Base-by-base conservation (phyloP, 768 basidiomycete genomes). In the Hygrophoropsis aurantiaca region DNA sequence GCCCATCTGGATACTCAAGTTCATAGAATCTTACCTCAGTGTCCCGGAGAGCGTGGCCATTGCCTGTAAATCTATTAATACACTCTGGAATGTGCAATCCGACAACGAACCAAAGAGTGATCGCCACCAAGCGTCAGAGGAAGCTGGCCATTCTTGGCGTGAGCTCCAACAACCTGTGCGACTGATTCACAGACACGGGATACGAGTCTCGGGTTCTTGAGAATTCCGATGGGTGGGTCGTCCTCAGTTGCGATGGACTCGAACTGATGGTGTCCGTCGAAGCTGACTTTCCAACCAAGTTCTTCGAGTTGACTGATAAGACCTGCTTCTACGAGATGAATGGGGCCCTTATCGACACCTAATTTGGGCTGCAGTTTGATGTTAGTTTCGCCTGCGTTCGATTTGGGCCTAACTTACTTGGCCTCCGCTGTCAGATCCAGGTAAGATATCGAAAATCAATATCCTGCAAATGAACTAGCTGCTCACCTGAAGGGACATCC, bases 11-110 rank as follows among this genome's bases (percentile, higher is more conserved):
- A 10, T 25, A 13, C 43, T 20, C 23, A 26, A 37, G 9, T 3
- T 15, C 33, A 46, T 30, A 11, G 13, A 42, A 11, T 50, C 77
- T 60, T 64, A 89, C 89, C 75, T 79, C 26, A 94, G 69, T 5
- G 90, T 93, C 21, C 95, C 97, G 3, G 85, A 85, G 47, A 98
- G 90, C 18, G 97, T 98, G 10, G 93, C 97, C 87, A 97, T 87
- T 0, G 94, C 85, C 80, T 83, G 55, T 2, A 42, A 26, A 38
- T 37, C 8, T 1, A 23, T 5, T 21, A 54, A 11, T 57, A 41
- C 34, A 44, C 39, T 23, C 37, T n/a, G 42, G 19, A 27, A 51
- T 16, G 44, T 25, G 43, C 23, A 18, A 45, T 40, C 16, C 49
- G 8, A 39, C 26, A 36, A 74, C 83, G 44, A 50, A 89, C 90